Evolutionary conservation across 2,329 filamentous ascomycete species (phyloP).

Genomic region (Hortaea werneckii): DNA sequence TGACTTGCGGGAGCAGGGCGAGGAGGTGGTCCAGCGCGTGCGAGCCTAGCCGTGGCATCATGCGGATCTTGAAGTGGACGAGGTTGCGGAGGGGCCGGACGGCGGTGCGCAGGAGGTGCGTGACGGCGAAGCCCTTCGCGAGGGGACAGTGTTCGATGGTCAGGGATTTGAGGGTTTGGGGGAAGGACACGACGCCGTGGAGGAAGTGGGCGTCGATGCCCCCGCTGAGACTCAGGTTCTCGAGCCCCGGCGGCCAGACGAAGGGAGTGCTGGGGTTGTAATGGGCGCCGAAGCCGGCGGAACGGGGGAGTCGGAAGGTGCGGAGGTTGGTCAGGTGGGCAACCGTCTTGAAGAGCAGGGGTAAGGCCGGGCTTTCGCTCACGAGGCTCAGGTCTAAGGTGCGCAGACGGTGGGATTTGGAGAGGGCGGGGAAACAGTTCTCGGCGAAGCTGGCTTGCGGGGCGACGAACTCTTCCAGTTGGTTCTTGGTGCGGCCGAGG

Average conservation of each 20-base stretch:
- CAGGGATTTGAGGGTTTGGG: constrained; percentile 26
- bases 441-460: constrained; percentile 48
- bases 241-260: constrained; percentile 35
- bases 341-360: constrained; percentile 41
- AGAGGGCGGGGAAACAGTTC: constrained; percentile 47
- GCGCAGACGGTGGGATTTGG: constrained; percentile 43
- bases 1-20: constrained; percentile 30
- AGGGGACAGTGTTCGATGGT: constrained; percentile 35
- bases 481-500: constrained; percentile 43
- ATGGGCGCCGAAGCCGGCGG: constrained; percentile 17
- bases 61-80: constrained; percentile 28
- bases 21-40: constrained; percentile 33
- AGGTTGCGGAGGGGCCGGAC: constrained; percentile 21
- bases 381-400: constrained; percentile 45
- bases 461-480: constrained; percentile 45
- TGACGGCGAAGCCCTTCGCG: constrained; percentile 27
- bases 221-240: constrained; percentile 34
- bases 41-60: constrained; percentile 31
- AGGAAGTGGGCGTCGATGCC: constrained; percentile 34
- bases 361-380: constrained; percentile 39
- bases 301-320: constrained; percentile 31
- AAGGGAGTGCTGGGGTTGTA: constrained; percentile 6
- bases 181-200: constrained; percentile 23
- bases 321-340: constrained; percentile 35
- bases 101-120: constrained; percentile 26